Conservation (phyloP, 495 filamentous ascomycete species). For the Lineolata rhizophorae region DNA sequence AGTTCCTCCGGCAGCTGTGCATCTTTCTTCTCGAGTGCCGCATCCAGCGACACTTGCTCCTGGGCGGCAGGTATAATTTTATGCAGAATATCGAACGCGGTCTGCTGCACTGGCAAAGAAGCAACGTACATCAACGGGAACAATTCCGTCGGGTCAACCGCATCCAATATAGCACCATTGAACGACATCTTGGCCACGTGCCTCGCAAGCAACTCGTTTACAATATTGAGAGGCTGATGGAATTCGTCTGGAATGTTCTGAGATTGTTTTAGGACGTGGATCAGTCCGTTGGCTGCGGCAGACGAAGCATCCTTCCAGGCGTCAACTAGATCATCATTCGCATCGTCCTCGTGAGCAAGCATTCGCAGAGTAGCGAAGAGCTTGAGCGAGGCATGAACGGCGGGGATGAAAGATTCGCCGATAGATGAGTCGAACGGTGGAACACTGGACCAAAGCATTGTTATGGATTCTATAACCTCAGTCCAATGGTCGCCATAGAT, state of each 20-base stretch:
- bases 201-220: constrained; percentile 21
- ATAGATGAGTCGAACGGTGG: not conserved
- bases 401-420: constrained; percentile 23
- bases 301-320: constrained; percentile 32
- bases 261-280: constrained; percentile 32
- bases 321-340: constrained; percentile 67
- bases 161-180: not conserved
- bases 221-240: constrained; percentile 11
- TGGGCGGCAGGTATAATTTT: constrained; percentile 50
- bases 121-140: constrained; percentile 57
- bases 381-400: constrained; percentile 46
- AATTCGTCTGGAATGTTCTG: constrained; percentile 3
- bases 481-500: constrained; percentile 80
- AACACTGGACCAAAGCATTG: constrained; percentile 8
- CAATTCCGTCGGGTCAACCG: constrained; percentile 3
- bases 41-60: constrained; percentile 66
- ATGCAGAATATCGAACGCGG: constrained; percentile 65
- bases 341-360: constrained; percentile 25
- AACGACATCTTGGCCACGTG: constrained; percentile 24
- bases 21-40: constrained; percentile 47
- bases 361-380: constrained; percentile 39
- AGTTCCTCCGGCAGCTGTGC: constrained; percentile 28
- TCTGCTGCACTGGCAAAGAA: constrained; percentile 50
- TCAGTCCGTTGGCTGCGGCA: constrained; percentile 29
- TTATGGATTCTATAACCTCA: constrained; percentile 33